Base-by-base conservation (phyloP, 768 basidiomycete species). In the Rhodotorula paludigena region DNA sequence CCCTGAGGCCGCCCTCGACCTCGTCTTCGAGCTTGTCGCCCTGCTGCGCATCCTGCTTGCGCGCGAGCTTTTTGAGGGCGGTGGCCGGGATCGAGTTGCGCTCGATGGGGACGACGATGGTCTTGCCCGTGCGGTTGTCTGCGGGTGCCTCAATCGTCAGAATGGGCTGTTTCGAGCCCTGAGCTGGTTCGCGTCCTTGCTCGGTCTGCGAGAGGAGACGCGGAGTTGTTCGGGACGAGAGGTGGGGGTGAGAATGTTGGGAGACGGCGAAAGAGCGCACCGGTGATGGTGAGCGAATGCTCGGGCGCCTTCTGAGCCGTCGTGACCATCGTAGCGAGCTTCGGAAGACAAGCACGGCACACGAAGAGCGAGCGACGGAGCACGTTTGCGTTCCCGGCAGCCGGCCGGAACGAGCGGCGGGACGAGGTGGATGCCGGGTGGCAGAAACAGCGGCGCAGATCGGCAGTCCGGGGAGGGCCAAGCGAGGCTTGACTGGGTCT, bases 41-140 rank as follows among this genome's bases (percentile, higher is more conserved):
- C 11, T 33, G 15, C 25, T n/a, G 30, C 16, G 20, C 66, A 18
- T 6, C 21, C 10, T 33, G 84, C 30, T 12, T 8, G 36, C 82
- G 77, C 44, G 81, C 82, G 2, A 85, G 80, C 0, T 89, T 87
- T 81, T 90, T 91, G 83, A 93, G 92, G 23, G 86, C 85, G 2
- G 88, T 87, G 0, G 90, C 90, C 32, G 84, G 80, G 35, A 94
- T 82, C 42, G 87, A 84, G 77, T 92, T 93, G 78, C 92, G 84
- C 36, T 80, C 80, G 72, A 94, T 91, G 10, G 87, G 87, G 54
- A 92, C 80, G 36, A 79, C 83, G 79, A 87, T 87, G 5, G 83
- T 83, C 77, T 86, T 88, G 36, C 89, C 89, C 5, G 91, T 92
- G 63, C 91, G 85, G 77, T 92, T 90, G 80, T 92, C 91, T 64